Evolutionary conservation across 2,329 filamentous ascomycete genomes (phyloP).

Genomic region (Aspergillus carbonarius): DNA sequence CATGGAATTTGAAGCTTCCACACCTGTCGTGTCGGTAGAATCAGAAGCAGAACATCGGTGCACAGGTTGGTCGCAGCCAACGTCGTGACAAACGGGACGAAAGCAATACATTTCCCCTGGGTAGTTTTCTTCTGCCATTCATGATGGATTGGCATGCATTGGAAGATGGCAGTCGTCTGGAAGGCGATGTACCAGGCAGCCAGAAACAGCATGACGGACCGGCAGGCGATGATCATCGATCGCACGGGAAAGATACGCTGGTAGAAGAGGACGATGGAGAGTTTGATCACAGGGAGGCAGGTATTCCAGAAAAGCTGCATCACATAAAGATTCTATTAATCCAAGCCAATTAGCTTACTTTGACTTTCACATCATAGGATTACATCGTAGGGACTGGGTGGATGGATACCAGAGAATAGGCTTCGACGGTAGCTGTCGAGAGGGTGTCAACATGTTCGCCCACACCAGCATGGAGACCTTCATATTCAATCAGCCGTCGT

Average conservation of each 20-base stretch:
- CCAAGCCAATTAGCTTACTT: background rate
- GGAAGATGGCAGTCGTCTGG: background rate
- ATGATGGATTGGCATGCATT: background rate
- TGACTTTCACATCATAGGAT: background rate
- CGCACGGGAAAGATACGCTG: background rate
- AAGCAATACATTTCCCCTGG: background rate
- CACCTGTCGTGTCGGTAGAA: background rate
- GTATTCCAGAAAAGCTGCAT: constrained; percentile 1
- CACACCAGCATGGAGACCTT: constrained; percentile 3
- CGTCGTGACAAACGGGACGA: constrained; percentile 1
- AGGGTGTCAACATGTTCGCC: background rate
- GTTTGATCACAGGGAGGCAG: background rate
- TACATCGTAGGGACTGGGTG: too few species aligned
- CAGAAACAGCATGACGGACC: background rate
- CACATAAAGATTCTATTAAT: background rate
- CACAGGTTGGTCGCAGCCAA: background rate
- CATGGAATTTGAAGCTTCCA: background rate
- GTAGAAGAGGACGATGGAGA: constrained; percentile 3
- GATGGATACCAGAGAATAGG: background rate
- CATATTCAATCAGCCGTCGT: background rate
- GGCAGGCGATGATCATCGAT: background rate
- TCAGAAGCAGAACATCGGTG: background rate
- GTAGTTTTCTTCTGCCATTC: background rate
- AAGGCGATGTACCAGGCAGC: constrained; percentile 1
- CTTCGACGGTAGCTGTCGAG: background rate